phyloP scores from a whole-genome alignment of 257 asterid genomes.

The Mentha longifolia region DNA sequence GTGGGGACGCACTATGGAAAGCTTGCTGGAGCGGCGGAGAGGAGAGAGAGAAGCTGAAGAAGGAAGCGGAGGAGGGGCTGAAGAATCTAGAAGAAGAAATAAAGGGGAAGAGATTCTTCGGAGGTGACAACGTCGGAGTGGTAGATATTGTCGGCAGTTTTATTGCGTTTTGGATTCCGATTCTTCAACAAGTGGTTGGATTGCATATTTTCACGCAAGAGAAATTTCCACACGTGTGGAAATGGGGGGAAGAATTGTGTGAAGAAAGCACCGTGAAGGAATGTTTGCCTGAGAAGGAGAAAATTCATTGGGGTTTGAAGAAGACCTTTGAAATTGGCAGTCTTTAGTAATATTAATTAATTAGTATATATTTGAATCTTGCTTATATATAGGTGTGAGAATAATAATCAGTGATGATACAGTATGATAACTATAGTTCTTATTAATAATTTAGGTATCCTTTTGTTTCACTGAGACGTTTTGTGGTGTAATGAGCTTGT shows the following conservation, averaged over 20 bases:
- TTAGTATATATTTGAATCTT: too few species aligned
- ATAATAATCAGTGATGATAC: too few species aligned
- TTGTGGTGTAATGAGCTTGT: too few species aligned
- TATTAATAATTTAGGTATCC: too few species aligned
- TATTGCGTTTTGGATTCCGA: conserved; percentile 39
- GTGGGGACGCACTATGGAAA: conserved; percentile 10
- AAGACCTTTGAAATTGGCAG: neutral
- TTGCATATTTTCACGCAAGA: conserved; percentile 45
- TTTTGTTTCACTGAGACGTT: too few species aligned
- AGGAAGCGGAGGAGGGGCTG: conserved; percentile 45
- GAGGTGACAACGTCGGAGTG: conserved; percentile 56
- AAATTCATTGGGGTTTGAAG: conserved; percentile 23
- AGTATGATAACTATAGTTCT: too few species aligned
- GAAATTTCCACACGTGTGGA: conserved; percentile 43
- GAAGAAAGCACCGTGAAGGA: conserved; percentile 43
- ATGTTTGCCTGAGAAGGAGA: conserved; percentile 44
- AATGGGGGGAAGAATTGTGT: conserved; percentile 44
- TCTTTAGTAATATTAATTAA: too few species aligned
- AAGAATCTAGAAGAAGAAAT: conserved; percentile 45
- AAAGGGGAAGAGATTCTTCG: conserved; percentile 55
- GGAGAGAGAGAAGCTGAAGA: conserved; percentile 50
- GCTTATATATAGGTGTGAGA: too few species aligned
- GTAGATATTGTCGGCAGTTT: conserved; percentile 46
- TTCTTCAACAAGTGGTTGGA: conserved; percentile 35
- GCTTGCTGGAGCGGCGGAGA: conserved; percentile 46